Percentiles rank a stretch among this genome's conserved stretches.
phyloP scores from a whole-genome alignment of 2,329 filamentous ascomycete species.

The Curvularia sp. region DNA sequence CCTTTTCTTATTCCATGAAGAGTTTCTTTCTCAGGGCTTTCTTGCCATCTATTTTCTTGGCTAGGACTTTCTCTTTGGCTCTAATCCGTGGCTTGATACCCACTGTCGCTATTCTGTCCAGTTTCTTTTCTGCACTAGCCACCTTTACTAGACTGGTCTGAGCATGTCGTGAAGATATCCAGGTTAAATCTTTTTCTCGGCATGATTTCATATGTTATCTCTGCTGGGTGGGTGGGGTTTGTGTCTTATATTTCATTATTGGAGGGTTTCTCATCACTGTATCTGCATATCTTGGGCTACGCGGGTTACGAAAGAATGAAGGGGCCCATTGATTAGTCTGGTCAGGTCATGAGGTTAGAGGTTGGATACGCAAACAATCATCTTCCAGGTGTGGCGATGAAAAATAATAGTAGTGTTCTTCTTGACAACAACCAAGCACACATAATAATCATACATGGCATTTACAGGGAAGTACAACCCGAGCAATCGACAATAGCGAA shows the following conservation, averaged over 20 bases:
- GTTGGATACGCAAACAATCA: not conserved
- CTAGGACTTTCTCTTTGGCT: not conserved
- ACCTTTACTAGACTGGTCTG: not conserved
- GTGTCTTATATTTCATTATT: not conserved
- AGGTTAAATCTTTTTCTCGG: not conserved
- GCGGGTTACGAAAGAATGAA: not conserved
- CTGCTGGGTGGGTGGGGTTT: not conserved
- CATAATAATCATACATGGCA: not conserved
- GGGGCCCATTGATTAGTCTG: too few species aligned
- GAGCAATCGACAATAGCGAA: too few species aligned
- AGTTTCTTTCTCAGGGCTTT: not conserved
- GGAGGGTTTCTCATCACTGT: not conserved
- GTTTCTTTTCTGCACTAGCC: not conserved
- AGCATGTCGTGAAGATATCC: not conserved
- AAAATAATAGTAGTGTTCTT: not conserved
- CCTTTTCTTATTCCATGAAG: not conserved
- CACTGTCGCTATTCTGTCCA: not conserved
- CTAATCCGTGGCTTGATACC: constrained; percentile 1
- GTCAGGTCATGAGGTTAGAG: not conserved
- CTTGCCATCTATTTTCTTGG: not conserved
- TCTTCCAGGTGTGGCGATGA: not conserved
- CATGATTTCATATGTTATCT: not conserved
- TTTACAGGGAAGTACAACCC: not conserved
- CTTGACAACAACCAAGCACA: not conserved
- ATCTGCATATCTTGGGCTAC: not conserved